Percentiles rank a stretch among this genome's conserved stretches.
phyloP scores from a whole-genome alignment of 1,139 yeast species.

The Kurtzmaniella quercitrusa region DNA sequence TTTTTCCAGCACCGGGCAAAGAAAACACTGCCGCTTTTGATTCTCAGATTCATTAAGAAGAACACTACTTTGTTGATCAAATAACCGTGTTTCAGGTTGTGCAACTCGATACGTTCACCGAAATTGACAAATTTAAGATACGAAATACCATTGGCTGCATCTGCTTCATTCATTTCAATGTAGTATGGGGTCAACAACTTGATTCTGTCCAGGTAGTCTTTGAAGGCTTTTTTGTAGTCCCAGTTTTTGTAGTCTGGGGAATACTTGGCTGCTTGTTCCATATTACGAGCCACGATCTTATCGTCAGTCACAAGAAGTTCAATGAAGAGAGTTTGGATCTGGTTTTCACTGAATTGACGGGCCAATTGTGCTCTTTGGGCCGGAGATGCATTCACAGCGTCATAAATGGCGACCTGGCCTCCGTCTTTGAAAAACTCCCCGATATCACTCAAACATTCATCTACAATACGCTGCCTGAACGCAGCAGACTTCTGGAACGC shows the following conservation, averaged over 20 bases:
- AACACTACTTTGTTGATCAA: constrained; percentile 84
- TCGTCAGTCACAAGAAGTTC: constrained; percentile 83
- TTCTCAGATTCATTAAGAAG: constrained; percentile 81
- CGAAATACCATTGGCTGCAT: constrained; percentile 49
- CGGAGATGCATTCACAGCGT: constrained; percentile 85
- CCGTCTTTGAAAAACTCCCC: constrained; percentile 65
- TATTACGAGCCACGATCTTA: constrained; percentile 65
- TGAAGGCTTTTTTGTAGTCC: constrained; percentile 59
- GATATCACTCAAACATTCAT: constrained; percentile 68
- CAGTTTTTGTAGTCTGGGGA: constrained; percentile 86
- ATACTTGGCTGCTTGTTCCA: constrained; percentile 73
- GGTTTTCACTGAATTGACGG: constrained; percentile 47
- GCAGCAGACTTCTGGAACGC: constrained; percentile 40
- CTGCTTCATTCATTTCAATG: constrained; percentile 44
- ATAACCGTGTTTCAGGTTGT: constrained; percentile 81
- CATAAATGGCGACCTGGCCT: constrained; percentile 95
- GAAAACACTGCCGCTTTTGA: constrained; percentile 80
- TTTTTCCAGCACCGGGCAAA: constrained; percentile 80
- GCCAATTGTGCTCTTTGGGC: constrained; percentile 60
- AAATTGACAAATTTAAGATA: constrained; percentile 85
- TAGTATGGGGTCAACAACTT: constrained; percentile 48
- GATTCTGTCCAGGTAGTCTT: constrained; percentile 55
- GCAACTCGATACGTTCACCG: constrained; percentile 80
- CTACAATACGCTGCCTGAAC: constrained; percentile 56
- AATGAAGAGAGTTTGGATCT: constrained; percentile 77